Percentiles rank a stretch among this genome's conserved stretches.
Conservation (phyloP, 2,329 filamentous ascomycete genomes). For the Cladosporium sp. region DNA sequence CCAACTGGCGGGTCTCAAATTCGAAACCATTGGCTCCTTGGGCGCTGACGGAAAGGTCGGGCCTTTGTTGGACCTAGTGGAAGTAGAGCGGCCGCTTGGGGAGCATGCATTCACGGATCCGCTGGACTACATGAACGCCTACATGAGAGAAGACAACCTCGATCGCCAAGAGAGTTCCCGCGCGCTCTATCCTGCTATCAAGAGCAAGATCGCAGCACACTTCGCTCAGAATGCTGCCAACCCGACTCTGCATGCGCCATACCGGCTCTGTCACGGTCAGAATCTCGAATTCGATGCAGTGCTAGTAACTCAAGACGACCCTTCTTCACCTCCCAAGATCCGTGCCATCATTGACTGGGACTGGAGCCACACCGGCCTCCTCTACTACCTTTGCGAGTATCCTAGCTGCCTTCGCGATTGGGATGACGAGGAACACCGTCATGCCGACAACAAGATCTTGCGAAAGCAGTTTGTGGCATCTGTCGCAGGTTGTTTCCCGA, state of each 20-base stretch:
- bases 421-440: background rate
- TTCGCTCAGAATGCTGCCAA: background rate
- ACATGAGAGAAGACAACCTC: background rate
- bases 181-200: background rate
- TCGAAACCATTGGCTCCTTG: background rate
- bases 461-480: slow-evolving; percentile 14
- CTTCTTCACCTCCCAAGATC: background rate
- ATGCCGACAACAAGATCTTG: slow-evolving; percentile 12
- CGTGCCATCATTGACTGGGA: slow-evolving; percentile 19
- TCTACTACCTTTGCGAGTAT: slow-evolving; percentile 16
- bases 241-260: slow-evolving; percentile 12
- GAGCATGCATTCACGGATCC: background rate
- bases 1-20: background rate
- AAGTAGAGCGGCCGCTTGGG: background rate
- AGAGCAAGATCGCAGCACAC: background rate
- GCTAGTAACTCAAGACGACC: background rate
- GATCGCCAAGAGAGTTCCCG: background rate
- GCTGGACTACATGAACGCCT: background rate
- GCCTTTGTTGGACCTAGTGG: background rate
- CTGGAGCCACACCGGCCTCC: slow-evolving; percentile 6
- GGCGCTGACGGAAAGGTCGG: background rate
- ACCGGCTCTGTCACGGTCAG: slow-evolving; percentile 10
- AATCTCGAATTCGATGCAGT: slow-evolving; percentile 5
- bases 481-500: background rate
- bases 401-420: slow-evolving; percentile 15